Conservation (phyloP, 768 basidiomycete genomes). For the Artomyces pyxidatus region DNA sequence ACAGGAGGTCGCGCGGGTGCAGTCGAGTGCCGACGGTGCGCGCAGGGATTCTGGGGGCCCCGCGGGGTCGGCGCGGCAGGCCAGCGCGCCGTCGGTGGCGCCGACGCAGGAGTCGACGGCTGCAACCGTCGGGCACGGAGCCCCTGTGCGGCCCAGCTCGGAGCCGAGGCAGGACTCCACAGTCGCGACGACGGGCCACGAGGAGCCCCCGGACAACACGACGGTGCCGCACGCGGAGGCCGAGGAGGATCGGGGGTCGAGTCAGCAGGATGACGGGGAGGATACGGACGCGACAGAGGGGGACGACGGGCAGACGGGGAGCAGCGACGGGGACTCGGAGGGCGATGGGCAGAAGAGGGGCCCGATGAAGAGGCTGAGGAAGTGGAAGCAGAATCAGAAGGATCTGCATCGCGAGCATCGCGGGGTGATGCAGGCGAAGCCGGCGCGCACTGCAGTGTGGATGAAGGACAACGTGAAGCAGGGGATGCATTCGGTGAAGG, state of each 20-base stretch:
- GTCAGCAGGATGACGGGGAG: neutral
- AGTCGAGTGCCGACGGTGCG: neutral
- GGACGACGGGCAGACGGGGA: too few species aligned
- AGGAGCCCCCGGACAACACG: neutral
- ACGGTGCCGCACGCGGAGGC: neutral
- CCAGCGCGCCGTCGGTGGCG: neutral
- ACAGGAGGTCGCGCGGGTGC: neutral
- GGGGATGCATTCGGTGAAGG: constrained; percentile 30
- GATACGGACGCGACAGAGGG: constrained; percentile 17
- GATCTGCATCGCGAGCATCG: constrained; percentile 46
- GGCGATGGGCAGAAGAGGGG: constrained; percentile 18
- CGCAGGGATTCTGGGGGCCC: neutral
- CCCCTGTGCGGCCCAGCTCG: neutral
- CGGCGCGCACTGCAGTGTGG: constrained; percentile 47
- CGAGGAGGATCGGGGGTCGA: neutral
- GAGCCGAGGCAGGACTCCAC: constrained; percentile 4
- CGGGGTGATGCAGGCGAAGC: constrained; percentile 57
- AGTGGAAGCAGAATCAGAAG: constrained; percentile 35
- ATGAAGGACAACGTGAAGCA: constrained; percentile 43
- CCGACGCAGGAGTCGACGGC: constrained; percentile 10
- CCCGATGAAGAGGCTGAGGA: constrained; percentile 26
- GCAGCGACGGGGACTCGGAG: constrained; percentile 21
- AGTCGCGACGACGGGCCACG: constrained; percentile 15
- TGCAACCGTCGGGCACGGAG: neutral
- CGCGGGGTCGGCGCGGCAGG: neutral